A percentile compares a stretch with the other conserved stretches of the same genome.
Evolutionary conservation across 2,329 filamentous ascomycete species (phyloP).

Genomic region (Furcasterigmium sp.): DNA sequence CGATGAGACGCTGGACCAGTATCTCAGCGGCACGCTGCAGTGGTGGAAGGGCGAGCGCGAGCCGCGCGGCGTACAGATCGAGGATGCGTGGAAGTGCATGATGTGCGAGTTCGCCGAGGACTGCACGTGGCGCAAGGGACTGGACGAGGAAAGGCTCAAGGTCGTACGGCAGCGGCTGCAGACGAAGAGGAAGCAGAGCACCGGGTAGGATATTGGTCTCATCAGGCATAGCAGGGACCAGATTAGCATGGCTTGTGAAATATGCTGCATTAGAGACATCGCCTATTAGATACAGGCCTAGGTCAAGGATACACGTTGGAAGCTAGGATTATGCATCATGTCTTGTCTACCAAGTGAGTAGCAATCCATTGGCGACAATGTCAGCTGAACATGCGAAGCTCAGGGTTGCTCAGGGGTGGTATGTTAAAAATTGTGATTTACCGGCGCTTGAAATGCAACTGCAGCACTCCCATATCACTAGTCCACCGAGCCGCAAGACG

Average conservation of each 20-base stretch:
- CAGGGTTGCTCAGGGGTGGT: too few species aligned
- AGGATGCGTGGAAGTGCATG: conserved; percentile 85
- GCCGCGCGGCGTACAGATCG: conserved; percentile 69
- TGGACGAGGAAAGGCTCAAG: conserved; percentile 53
- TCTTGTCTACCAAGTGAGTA: neutral
- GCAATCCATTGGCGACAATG: neutral
- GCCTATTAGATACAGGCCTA: too few species aligned
- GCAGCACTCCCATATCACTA: too few species aligned
- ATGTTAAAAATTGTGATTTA: too few species aligned
- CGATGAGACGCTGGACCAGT: conserved; percentile 53
- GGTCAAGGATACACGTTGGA: too few species aligned
- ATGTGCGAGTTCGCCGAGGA: conserved; percentile 76
- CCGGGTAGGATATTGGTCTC: neutral
- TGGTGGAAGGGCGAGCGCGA: conserved; percentile 82
- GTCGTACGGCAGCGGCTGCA: neutral
- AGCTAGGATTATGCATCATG: too few species aligned
- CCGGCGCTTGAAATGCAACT: too few species aligned
- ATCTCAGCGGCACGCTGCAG: conserved; percentile 65
- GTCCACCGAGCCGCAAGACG: too few species aligned
- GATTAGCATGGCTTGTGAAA: too few species aligned
- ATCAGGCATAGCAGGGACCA: too few species aligned
- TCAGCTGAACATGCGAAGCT: neutral
- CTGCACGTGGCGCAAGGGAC: conserved; percentile 72
- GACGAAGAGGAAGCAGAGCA: neutral
- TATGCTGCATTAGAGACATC: too few species aligned